Base-by-base conservation (phyloP, 805 yeast genomes). In the Yarrowia porcina region DNA sequence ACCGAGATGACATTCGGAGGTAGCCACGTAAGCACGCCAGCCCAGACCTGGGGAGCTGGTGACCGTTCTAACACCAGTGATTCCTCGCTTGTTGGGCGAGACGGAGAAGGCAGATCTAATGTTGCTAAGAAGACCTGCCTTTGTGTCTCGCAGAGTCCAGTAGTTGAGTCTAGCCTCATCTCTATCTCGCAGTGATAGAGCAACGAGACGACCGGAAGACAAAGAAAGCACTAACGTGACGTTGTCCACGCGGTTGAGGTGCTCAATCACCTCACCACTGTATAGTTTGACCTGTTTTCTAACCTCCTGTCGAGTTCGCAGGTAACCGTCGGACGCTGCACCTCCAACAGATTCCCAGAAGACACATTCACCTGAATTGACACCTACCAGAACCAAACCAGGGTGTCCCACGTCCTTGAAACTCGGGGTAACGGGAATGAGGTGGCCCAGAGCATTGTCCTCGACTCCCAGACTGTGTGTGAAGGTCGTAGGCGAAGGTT, bases 361-460 rank as follows among this genome's bases (percentile, higher is more conserved):
- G 23, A 52, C 44, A 25, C 59, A 52, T 13, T 36, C 4, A 5
- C 59, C 59, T 2, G 59, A 12, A 20, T 35, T 36, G 10, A 25
- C 13, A 4, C 44, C 59, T 11, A 52, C 97, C 96, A 0, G 83
- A 68, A 18, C 77, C 71, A 0, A 86, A 77, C 69, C 86, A 83
- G 20, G 89, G 78, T 6, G 87, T 81, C 7, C 88, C 84, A 39
- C 90, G 74, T 10, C 97, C 97, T 0, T 96, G 93, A 59, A 79
- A 79, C 2, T 71, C 65, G 21, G 75, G 69, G 2, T 85, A 84
- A 4, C 82, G 80, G 7, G 83, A 73, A 3, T 93, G 86, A 11
- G 79, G 70, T 0, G 89, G 83, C 36, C 89, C 72, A 5, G 17
- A 38, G 62, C 39, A 8, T 45, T 62, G 65, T 18, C 18, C 59